A percentile compares a stretch with the other conserved stretches of the same genome.
phyloP scores from a whole-genome alignment of 1,284 basidiomycete species.

The Crucibulum cyathiforme region DNA sequence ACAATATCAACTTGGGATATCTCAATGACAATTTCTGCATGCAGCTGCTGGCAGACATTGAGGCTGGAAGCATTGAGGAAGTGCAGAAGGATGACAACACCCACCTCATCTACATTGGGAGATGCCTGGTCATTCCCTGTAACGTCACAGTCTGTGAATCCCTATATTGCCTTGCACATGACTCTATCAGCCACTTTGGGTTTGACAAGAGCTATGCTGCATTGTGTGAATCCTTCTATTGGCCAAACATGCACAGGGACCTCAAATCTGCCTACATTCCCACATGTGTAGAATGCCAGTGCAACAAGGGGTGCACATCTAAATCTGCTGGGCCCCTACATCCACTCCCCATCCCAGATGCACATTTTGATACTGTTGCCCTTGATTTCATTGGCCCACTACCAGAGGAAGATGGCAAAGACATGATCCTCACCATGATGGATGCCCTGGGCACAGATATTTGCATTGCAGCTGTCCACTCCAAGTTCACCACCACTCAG shows the following conservation, averaged over 20 bases:
- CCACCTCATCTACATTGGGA: conserved; percentile 1
- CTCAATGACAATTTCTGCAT: not conserved
- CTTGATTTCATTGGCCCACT: conserved; percentile 44
- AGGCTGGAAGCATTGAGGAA: conserved; percentile 12
- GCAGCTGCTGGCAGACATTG: not conserved
- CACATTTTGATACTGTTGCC: conserved; percentile 22
- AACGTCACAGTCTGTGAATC: conserved; percentile 29
- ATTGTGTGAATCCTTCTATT: conserved; percentile 7
- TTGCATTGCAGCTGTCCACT: conserved; percentile 32
- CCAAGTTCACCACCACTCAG: conserved; percentile 32
- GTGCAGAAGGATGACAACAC: not conserved
- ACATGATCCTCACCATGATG: conserved; percentile 46
- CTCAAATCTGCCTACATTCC: conserved; percentile 27
- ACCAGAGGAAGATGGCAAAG: conserved; percentile 26
- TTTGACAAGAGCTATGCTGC: conserved; percentile 22
- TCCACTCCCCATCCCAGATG: conserved; percentile 32
- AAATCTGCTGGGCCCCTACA: conserved; percentile 17
- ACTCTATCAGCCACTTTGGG: conserved; percentile 31
- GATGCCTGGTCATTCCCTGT: conserved; percentile 33
- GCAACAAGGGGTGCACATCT: conserved; percentile 30
- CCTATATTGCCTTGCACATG: conserved; percentile 26
- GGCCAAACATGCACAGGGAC: conserved; percentile 10
- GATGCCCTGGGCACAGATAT: conserved; percentile 44
- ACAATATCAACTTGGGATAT: conserved; percentile 2
- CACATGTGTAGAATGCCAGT: conserved; percentile 40